phyloP scores from a whole-genome alignment of 441 rosid species.

The Melastoma candidum region DNA sequence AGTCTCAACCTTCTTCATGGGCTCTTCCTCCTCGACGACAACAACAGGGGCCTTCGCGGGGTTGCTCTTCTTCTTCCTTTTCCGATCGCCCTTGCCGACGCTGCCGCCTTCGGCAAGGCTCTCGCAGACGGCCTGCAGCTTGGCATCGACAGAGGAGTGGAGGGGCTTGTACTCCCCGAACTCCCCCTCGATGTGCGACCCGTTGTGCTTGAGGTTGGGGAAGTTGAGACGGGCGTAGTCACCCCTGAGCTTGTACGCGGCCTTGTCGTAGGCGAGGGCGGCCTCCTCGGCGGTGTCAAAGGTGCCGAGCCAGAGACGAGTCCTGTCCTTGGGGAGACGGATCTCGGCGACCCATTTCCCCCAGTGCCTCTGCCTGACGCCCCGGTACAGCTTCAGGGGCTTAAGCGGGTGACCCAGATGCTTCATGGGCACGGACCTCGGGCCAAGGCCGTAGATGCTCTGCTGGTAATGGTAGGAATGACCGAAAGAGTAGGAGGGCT shows the following conservation, averaged over 20 bases:
- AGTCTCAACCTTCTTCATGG: too few species aligned
- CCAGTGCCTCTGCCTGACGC: slow-evolving; percentile 13
- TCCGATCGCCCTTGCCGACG: too few species aligned
- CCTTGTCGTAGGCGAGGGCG: slow-evolving; percentile 8
- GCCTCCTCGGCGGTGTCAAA: slow-evolving; percentile 3
- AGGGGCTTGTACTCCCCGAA: not conserved
- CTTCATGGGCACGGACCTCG: slow-evolving; percentile 5
- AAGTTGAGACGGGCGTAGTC: slow-evolving; percentile 8
- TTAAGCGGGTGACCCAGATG: not conserved
- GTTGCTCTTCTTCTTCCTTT: too few species aligned
- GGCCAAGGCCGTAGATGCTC: not conserved
- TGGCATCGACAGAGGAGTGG: slow-evolving; percentile 9
- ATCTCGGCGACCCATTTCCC: slow-evolving; percentile 3
- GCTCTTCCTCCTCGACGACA: too few species aligned
- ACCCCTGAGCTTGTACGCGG: slow-evolving; percentile 8
- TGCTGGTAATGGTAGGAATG: too few species aligned
- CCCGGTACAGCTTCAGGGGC: slow-evolving; percentile 6
- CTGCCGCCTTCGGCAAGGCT: not conserved
- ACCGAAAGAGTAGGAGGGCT: too few species aligned
- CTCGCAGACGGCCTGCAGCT: slow-evolving; percentile 8
- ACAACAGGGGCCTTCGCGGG: too few species aligned
- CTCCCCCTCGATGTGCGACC: not conserved
- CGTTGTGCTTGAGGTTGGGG: slow-evolving; percentile 3
- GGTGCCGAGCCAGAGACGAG: too few species aligned
- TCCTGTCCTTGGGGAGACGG: too few species aligned